These are phyloP conservation scores for Diatrype stigma DNA, from an alignment of 2,329 filamentous ascomycete genomes.

Conservation along the genomic window DNA sequence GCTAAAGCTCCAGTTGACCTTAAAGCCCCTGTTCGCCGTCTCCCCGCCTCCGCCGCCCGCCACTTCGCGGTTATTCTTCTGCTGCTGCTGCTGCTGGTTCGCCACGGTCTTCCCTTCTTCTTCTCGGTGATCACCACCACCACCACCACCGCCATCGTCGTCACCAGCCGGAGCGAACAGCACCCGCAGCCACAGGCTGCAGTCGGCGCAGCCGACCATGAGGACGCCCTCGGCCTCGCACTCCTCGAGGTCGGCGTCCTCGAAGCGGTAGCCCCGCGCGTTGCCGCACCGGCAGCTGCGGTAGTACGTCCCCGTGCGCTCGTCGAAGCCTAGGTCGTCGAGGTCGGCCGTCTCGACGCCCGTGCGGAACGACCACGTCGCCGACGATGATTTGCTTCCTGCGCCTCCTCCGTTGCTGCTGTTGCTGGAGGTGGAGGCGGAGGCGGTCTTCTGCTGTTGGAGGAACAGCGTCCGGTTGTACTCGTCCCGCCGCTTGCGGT, in stretches of 20 bases:
- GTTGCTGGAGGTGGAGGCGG: background rate
- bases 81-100: background rate
- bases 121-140: slow-evolving; percentile 3
- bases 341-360: slow-evolving; percentile 62
- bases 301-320: slow-evolving; percentile 46
- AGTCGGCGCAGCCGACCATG: slow-evolving; percentile 62
- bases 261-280: slow-evolving; percentile 53
- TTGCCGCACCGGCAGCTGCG: slow-evolving; percentile 62
- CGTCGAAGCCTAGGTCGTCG: slow-evolving; percentile 57
- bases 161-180: slow-evolving; percentile 55
- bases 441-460: slow-evolving; percentile 1
- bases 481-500: slow-evolving; percentile 40
- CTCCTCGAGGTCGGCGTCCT: slow-evolving; percentile 56
- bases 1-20: slow-evolving; percentile 23
- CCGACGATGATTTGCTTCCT: background rate
- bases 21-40: slow-evolving; percentile 16
- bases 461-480: slow-evolving; percentile 51
- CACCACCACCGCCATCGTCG: slow-evolving; percentile 16
- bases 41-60: slow-evolving; percentile 10
- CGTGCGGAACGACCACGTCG: slow-evolving; percentile 32
- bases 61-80: background rate
- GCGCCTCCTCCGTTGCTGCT: background rate
- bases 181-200: slow-evolving; percentile 63
- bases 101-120: background rate
- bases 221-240: slow-evolving; percentile 55